Evolutionary conservation across 495 filamentous ascomycete genomes (phyloP).

Genomic region (Hypoxylon perforatum): DNA sequence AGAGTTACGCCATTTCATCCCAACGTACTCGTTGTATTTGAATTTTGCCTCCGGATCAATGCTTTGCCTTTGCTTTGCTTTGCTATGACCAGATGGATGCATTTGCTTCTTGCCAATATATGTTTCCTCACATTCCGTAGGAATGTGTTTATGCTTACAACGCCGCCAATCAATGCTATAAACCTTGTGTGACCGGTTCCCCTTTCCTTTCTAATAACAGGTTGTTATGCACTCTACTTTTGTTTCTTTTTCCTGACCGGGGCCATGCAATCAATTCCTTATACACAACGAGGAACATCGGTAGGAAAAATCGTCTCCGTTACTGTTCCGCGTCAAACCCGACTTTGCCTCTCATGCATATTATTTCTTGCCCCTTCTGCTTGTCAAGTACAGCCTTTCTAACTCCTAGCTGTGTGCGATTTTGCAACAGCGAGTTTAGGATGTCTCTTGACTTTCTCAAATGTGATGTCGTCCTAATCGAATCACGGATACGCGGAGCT

Average conservation of each 20-base stretch:
- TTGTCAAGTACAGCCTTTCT: no score
- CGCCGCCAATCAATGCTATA: slow-evolving; percentile 37
- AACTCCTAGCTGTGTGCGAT: no score
- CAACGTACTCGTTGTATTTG: slow-evolving; percentile 16
- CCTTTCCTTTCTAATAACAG: slow-evolving; percentile 25
- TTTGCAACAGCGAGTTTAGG: no score
- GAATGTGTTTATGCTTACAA: slow-evolving; percentile 24
- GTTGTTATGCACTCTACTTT: slow-evolving; percentile 24
- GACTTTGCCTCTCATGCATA: no score
- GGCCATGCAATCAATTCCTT: slow-evolving; percentile 19
- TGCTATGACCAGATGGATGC: slow-evolving; percentile 1
- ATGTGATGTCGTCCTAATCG: slow-evolving; percentile 10
- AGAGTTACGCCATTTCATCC: not conserved
- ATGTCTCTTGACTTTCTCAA: not conserved
- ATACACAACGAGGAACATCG: no score
- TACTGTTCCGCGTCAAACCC: no score
- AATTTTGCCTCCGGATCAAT: slow-evolving; percentile 2
- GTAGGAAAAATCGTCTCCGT: no score
- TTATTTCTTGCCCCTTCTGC: no score
- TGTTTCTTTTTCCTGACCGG: slow-evolving; percentile 24
- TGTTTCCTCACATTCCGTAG: slow-evolving; percentile 7
- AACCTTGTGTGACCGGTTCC: no score
- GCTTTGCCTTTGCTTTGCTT: no score
- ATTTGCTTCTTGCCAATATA: not conserved
- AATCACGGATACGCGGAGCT: slow-evolving; percentile 13